Base-by-base conservation (phyloP, 2,329 filamentous ascomycete species). In the Alternaria brassicae region DNA sequence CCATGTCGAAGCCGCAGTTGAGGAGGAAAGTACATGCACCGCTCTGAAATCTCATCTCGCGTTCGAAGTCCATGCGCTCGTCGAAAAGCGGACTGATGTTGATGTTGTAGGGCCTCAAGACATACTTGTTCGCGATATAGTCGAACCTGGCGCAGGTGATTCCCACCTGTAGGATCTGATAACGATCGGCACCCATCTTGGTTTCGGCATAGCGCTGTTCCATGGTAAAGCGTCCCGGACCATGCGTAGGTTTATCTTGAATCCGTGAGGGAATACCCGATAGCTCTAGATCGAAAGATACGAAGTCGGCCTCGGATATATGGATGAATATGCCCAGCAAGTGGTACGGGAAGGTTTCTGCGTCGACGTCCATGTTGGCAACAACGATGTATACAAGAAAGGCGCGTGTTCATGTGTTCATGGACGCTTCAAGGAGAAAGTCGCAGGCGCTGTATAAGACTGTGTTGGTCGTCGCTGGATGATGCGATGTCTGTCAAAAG, bases 241-340 rank as follows among this genome's bases (percentile, higher is more conserved):
- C 58, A 36, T 71, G 68, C 28, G 78, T 74, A 12, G 72, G 70
- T 36, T 73, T 74, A 13, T 69, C 67, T 42, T 78, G 76, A 23
- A 81, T 81, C 5, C 68, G 69, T 2, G 65, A 72, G 3, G 82
- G 80, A 21, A 91, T 87, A 2, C 88, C 88, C 13, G 88, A 89
- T 44, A 90, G 83, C 73, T 91, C 88, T 12, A 90, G 80, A 69
- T 91, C 88, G 58, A 91, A 80, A 3, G 87, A 81, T 12, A 91
- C 84, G 66, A 89, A 90, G 60, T 83, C 81, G 32, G 86, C 84
- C 55, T 84, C 80, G 25, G 85, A 82, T 56, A 91, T 83, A 56
- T 85, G 80, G 59, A 83, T 79, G 19, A 90, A 75, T 34, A 90
- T 83, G 37, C 81, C 80, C 3, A 88, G 80, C 6, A 89, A 77